Evolutionary conservation across 2,329 filamentous ascomycete species (phyloP).

Genomic region (Ceratocystis albifundus): DNA sequence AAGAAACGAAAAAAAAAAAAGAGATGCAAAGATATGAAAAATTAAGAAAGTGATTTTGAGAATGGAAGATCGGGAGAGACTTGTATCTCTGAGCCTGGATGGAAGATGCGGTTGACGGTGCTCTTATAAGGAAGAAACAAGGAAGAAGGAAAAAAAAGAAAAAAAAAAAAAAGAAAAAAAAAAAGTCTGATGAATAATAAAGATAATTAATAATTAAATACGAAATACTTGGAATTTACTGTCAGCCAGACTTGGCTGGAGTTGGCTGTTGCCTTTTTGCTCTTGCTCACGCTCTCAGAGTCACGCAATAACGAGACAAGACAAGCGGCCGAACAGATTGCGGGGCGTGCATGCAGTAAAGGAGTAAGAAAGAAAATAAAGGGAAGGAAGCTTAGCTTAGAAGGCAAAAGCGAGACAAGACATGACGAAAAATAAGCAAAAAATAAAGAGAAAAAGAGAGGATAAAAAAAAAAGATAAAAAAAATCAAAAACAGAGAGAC

Average conservation of each 20-base stretch:
- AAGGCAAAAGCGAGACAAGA: not conserved
- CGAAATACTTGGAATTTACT: not conserved
- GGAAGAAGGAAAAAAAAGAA: not conserved
- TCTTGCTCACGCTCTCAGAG: not conserved
- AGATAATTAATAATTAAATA: not conserved
- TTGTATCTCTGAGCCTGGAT: not conserved
- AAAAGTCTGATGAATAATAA: not conserved
- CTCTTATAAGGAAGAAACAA: not conserved
- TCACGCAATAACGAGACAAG: slow-evolving; percentile 3
- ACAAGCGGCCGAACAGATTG: not conserved
- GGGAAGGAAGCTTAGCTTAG: slow-evolving; percentile 3
- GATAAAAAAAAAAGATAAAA: slow-evolving; percentile 11
- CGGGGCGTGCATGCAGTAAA: not conserved
- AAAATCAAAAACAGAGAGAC: not conserved
- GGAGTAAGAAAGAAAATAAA: not conserved
- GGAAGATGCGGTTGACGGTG: not conserved
- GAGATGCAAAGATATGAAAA: not conserved
- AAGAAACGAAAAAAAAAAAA: not conserved
- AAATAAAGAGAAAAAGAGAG: slow-evolving; percentile 13
- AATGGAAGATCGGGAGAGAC: not conserved
- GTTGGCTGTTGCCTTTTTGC: too few species aligned
- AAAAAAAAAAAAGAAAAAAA: not conserved
- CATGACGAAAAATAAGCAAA: not conserved
- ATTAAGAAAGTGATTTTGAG: not conserved
- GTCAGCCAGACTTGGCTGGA: not conserved